Base-by-base conservation (phyloP, 2,329 filamentous ascomycete genomes). In the Aureobasidium sp. region DNA sequence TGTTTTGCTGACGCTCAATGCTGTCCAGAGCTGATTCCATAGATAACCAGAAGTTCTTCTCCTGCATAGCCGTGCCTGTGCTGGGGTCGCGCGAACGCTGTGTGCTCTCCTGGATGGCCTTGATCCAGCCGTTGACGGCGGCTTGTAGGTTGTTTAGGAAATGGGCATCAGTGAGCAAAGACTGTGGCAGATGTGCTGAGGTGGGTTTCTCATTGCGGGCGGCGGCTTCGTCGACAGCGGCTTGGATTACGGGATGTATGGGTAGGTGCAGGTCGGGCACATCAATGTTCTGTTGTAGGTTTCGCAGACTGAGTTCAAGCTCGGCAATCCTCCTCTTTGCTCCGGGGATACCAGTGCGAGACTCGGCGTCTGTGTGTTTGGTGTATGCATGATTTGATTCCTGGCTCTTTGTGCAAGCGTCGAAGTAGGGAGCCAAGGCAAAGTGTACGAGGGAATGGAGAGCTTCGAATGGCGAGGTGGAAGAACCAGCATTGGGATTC, bases 21-120 rank as follows among this genome's bases (percentile, higher is more conserved):
- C 88, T 88, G 73, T 97, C 92, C 66, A 99, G 77, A 5, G 92
- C 90, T 17, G 88, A 89, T 75, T 99, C 95, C 89, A 99, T 96
- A 1, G 91, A 95, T 56, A 99, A 76, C 94, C 94, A 99, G 72
- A 99, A 99, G 75, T 97, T 97, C 75, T 99, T 96, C 75, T 99
- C 94, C 74, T 97, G 94, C 62, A 90, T 93, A 36, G 94, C 94
- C 25, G 91, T 96, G 36, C 86, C 82, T 67, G 83, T 81, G 73
- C 87, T 72, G 0, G 90, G 86, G 69, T 99, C 94, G 70, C 91
- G 87, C 44, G 91, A 90, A 80, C 96, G 89, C 77, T 95, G 95
- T 42, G 94, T 99, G 68, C 97, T 95, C 52, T 88, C 88, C 74
- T 97, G 93, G 67, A 99, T 99, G 12, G 93, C 96, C 78, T 96